Evolutionary conservation across 2,329 filamentous ascomycete species (phyloP), one percentile per base, ranked within the genome.

Genomic region (Xylaria polymorpha): DNA sequence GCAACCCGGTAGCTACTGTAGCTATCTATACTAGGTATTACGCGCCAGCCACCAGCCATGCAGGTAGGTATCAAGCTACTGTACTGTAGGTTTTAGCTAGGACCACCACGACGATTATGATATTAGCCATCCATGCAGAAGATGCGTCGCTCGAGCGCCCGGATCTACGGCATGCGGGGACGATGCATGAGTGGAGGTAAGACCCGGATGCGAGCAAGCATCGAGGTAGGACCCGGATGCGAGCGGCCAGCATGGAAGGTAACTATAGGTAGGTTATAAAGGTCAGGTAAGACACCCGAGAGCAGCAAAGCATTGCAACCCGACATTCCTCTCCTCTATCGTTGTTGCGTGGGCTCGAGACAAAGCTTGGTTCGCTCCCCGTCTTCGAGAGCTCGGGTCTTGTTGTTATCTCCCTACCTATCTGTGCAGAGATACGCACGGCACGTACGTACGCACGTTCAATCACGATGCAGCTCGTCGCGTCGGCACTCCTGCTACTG

Each of bases 401-500:
- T 22, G 59, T 46, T n/a, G 20, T 20, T 14, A 2, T 4, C 25
- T 29, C 25, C 25, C 25, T 29, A 29, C 29, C n/a, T 25, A 9
- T 10, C 22, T 15, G 1, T 50, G 20, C 59, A 32, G 48, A 56
- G 32, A 35, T 35, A n/a, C n/a, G n/a, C 8, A 35, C 4, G 32
- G 4, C 50, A 58, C 22, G 20, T 48, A 48, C 46, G 9, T 7
- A 56, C 25, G 39, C 14, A 53, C 41, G 41, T 44, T 37, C 35
- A 18, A 29, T 51, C 55, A n/a, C 60, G 39, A 67, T 70, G 68
- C 64, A 67, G 50, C 64, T 70, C 41, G 8, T 67, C 48, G 61
- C 71, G 51, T 55, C 64, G 35, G 67, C 70, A 64, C 68, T 66
- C 44, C 48, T 73, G 41, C 73, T 74, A 60, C 66, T 75, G 22